Conservation (phyloP, 1,284 basidiomycete species). For the Cutaneotrichosporon sp. region DNA sequence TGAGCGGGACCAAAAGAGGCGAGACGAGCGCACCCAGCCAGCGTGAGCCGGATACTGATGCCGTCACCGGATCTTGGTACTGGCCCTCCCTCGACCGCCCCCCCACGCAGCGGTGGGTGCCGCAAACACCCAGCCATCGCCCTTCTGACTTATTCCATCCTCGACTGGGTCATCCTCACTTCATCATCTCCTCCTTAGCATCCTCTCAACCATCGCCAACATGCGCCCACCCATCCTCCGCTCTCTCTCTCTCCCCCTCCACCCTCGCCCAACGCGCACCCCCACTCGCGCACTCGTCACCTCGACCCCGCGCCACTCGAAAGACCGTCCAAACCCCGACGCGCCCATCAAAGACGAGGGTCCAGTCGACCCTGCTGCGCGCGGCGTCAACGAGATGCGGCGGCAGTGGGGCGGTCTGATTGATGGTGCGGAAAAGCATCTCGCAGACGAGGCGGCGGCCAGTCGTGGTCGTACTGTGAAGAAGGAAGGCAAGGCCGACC, state of each 20-base stretch:
- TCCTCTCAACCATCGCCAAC: neutral
- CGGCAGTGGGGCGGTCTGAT: conserved; percentile 10
- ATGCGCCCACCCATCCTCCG: neutral
- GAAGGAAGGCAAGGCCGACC: neutral
- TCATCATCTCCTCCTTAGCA: neutral
- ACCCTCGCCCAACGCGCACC: neutral
- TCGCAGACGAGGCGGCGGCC: neutral
- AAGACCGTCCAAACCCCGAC: neutral
- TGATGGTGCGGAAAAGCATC: neutral
- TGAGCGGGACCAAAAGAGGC: no score
- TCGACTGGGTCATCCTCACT: no score
- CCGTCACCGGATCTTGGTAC: no score
- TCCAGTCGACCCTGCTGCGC: neutral
- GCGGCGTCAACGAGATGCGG: conserved; percentile 10
- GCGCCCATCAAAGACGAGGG: neutral
- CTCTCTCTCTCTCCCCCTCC: neutral
- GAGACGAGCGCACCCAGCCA: no score
- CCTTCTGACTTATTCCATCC: no score
- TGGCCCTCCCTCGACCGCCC: no score
- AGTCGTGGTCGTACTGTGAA: neutral
- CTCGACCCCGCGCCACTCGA: neutral
- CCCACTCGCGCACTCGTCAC: neutral
- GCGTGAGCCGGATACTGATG: no score
- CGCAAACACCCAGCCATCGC: no score
- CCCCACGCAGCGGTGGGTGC: no score